A percentile compares a stretch with the other conserved stretches of the same genome.
Evolutionary conservation across 129 eudicot genomes (phyloP).

Genomic region (Cynara cardunculus): DNA sequence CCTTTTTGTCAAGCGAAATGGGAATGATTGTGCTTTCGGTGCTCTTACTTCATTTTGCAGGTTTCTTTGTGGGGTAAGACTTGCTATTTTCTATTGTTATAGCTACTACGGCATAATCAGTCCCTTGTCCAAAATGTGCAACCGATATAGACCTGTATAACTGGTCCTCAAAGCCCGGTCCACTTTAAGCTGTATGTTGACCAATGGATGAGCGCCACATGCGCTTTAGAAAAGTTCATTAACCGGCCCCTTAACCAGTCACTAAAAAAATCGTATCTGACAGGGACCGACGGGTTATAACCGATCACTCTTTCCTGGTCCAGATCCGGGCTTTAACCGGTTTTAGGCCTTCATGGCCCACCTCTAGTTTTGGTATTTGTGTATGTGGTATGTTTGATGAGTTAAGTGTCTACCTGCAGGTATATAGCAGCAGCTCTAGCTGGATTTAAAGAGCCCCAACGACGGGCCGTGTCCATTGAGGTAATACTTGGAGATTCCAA

Average conservation of each 20-base stretch:
- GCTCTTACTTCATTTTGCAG: conserved; percentile 71
- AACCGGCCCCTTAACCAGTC: too few relatives aligned
- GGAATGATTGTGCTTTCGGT: conserved; percentile 62
- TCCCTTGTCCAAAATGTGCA: background rate
- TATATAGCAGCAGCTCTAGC: conserved; percentile 60
- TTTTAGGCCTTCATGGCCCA: background rate
- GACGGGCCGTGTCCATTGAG: conserved; percentile 87
- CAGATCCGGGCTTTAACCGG: background rate
- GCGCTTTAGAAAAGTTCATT: background rate
- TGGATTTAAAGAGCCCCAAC: conserved; percentile 70
- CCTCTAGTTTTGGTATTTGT: background rate
- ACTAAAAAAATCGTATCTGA: too few relatives aligned
- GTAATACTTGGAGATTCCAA: conserved; percentile 30
- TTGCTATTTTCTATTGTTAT: background rate
- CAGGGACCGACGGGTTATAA: too few relatives aligned
- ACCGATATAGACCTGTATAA: too few relatives aligned
- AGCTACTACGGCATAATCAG: background rate
- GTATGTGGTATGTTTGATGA: background rate
- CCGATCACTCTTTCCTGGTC: too few relatives aligned
- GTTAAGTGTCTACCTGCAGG: conserved; percentile 42
- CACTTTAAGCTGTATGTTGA: background rate
- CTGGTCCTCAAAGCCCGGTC: background rate
- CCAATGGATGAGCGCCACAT: background rate
- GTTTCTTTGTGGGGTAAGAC: conserved; percentile 83
- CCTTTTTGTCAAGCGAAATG: conserved; percentile 58